Evolutionary conservation across 2,329 filamentous ascomycete species (phyloP).

Genomic region (Escovopsis sp.): DNA sequence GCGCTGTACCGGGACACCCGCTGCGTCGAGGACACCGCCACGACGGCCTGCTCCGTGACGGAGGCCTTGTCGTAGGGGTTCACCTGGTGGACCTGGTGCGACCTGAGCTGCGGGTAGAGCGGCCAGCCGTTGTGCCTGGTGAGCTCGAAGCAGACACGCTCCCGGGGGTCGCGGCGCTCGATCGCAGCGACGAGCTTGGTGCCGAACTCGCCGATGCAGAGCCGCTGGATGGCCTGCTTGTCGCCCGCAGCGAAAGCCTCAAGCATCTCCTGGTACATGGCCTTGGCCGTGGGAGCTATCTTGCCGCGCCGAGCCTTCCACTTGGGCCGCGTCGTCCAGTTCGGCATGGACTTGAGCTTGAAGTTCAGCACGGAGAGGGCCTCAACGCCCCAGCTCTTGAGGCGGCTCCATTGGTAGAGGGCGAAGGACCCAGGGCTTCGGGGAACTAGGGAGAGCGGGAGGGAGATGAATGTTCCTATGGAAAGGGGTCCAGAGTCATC

Average conservation of each 20-base stretch:
- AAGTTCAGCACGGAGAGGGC: slow-evolving; percentile 20
- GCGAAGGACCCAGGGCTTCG: slow-evolving; percentile 13
- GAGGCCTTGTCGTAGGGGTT: slow-evolving; percentile 24
- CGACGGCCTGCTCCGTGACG: slow-evolving; percentile 37
- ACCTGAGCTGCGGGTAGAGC: slow-evolving; percentile 34
- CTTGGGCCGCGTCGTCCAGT: slow-evolving; percentile 23
- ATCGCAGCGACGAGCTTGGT: slow-evolving; percentile 37
- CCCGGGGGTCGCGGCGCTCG: slow-evolving; percentile 29
- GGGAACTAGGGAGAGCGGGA: slow-evolving; percentile 23
- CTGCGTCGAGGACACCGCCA: slow-evolving; percentile 43
- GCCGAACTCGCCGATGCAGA: slow-evolving; percentile 40
- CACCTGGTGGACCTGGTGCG: slow-evolving; percentile 35
- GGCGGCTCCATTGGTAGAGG: slow-evolving; percentile 22
- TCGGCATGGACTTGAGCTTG: slow-evolving; percentile 30
- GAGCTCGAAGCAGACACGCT: slow-evolving; percentile 38
- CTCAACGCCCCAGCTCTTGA: slow-evolving; percentile 21
- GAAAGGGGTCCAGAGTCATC: no score
- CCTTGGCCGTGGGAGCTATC: slow-evolving; percentile 37
- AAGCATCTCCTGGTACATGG: slow-evolving; percentile 46
- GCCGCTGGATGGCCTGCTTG: slow-evolving; percentile 28
- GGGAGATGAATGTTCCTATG: slow-evolving; percentile 32
- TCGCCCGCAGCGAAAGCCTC: slow-evolving; percentile 45
- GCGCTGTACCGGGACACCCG: slow-evolving; percentile 28
- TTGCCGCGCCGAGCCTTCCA: slow-evolving; percentile 26
- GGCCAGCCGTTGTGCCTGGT: slow-evolving; percentile 29